Evolutionary conservation across 306 rosid genomes (phyloP).

Genomic region (Calophaca sinica): DNA sequence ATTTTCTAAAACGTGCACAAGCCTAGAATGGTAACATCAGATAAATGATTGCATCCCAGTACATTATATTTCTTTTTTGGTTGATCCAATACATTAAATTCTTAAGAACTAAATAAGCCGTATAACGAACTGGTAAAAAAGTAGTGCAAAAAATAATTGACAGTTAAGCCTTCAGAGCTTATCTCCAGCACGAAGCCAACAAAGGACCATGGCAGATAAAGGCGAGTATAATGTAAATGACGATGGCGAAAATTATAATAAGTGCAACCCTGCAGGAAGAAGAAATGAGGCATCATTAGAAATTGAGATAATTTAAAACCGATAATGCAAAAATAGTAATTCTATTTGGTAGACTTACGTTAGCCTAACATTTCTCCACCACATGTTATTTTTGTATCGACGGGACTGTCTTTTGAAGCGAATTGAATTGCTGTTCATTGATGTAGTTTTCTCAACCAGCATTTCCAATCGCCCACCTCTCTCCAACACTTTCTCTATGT

Average conservation of each 20-base stretch:
- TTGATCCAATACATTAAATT: constrained; percentile 26
- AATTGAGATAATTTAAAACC: constrained; percentile 1
- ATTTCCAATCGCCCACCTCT: constrained; percentile 90
- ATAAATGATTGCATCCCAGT: constrained; percentile 26
- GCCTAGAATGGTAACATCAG: constrained; percentile 14
- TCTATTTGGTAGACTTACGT: constrained; percentile 79
- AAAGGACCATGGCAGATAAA: constrained; percentile 81
- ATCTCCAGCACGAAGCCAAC: constrained; percentile 59
- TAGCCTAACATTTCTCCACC: constrained; percentile 95
- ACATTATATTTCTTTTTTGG: background rate
- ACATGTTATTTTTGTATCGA: constrained; percentile 73
- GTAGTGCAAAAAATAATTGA: constrained; percentile 19
- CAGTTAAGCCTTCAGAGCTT: constrained; percentile 1
- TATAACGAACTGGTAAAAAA: too few species aligned
- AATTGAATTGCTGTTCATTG: constrained; percentile 82
- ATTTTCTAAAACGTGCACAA: constrained; percentile 30
- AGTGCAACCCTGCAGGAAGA: constrained; percentile 71
- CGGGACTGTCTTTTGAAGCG: constrained; percentile 89
- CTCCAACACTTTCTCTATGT: constrained; percentile 92
- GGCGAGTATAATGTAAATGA: constrained; percentile 64
- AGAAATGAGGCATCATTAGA: background rate
- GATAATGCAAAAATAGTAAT: too few species aligned
- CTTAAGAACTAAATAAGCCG: background rate
- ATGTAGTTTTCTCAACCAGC: constrained; percentile 84
- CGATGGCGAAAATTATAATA: constrained; percentile 58